phyloP scores from a whole-genome alignment of 352 stramenopile genomes.

The Nothophytophthora sp. region DNA sequence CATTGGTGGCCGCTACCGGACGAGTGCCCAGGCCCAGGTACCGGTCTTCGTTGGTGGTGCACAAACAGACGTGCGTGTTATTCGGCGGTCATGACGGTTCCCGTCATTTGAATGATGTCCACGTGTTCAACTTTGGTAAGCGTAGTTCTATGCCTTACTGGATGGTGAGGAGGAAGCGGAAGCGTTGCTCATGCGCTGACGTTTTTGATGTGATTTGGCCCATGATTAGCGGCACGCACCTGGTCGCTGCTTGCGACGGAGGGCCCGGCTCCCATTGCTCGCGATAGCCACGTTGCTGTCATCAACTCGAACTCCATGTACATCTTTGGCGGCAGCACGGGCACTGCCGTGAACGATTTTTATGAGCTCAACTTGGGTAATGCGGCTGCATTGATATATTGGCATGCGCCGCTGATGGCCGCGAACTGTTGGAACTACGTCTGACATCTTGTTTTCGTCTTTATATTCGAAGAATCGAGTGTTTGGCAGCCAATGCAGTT shows the following conservation, averaged over 20 bases:
- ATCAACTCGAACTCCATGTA: conserved; percentile 95
- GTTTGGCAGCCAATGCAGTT: conserved; percentile 77
- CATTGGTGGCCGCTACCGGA: conserved; percentile 72
- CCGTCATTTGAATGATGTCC: conserved; percentile 96
- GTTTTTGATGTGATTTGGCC: background rate
- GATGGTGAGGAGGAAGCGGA: background rate
- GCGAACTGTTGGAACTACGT: background rate
- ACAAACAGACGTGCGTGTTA: conserved; percentile 93
- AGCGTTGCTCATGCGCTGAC: too few species aligned
- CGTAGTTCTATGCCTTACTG: background rate
- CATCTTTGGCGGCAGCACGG: conserved; percentile 95
- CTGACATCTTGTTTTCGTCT: conserved; percentile 3
- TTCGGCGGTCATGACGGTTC: conserved; percentile 98
- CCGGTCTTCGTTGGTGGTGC: conserved; percentile 90
- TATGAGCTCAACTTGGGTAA: conserved; percentile 91
- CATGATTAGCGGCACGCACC: conserved; percentile 57
- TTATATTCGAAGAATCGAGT: conserved; percentile 51
- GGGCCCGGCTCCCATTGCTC: conserved; percentile 90
- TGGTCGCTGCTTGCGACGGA: conserved; percentile 93
- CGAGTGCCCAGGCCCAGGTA: conserved; percentile 80
- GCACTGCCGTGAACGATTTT: conserved; percentile 98
- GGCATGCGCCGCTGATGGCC: background rate
- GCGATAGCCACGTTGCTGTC: conserved; percentile 96
- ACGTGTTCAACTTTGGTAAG: conserved; percentile 96
- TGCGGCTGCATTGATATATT: background rate